These are phyloP conservation scores for Yarrowia sp. DNA, from an alignment of 805 yeast genomes.

Conservation along the genomic window DNA sequence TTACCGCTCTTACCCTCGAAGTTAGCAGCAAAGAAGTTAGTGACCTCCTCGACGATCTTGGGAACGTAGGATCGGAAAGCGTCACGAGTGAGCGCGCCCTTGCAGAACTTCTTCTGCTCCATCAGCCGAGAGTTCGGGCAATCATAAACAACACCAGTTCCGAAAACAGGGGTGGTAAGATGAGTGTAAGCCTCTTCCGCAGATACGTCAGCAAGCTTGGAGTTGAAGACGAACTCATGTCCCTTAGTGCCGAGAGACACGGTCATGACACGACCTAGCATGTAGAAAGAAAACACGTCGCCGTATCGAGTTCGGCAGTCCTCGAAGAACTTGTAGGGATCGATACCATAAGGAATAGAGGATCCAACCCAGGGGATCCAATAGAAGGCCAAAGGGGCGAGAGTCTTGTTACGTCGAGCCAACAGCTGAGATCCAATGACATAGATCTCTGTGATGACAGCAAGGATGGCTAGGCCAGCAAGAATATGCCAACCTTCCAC, in stretches of 20 bases:
- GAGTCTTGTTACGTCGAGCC: slow-evolving; percentile 43
- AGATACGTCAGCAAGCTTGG: slow-evolving; percentile 81
- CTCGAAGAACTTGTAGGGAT: slow-evolving; percentile 87
- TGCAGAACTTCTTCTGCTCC: slow-evolving; percentile 98
- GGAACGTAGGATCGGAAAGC: slow-evolving; percentile 87
- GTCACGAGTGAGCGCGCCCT: slow-evolving; percentile 80
- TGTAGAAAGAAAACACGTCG: slow-evolving; percentile 84
- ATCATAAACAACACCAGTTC: slow-evolving; percentile 95
- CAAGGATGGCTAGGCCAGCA: slow-evolving; percentile 7
- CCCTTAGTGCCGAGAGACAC: slow-evolving; percentile 97
- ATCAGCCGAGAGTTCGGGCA: slow-evolving; percentile 89
- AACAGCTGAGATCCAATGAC: slow-evolving; percentile 9
- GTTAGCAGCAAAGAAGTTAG: slow-evolving; percentile 45
- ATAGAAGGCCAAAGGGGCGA: slow-evolving; percentile 87
- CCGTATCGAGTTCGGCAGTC: slow-evolving; percentile 79
- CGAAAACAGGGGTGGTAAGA: slow-evolving; percentile 98
- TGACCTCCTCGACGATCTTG: slow-evolving; percentile 72
- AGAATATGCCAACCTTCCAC: slow-evolving; percentile 23
- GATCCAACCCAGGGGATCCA: slow-evolving; percentile 96
- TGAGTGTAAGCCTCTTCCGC: slow-evolving; percentile 97
- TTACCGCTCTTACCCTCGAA: slow-evolving; percentile 36
- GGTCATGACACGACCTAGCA: slow-evolving; percentile 90
- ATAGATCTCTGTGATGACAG: slow-evolving; percentile 13
- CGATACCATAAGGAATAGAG: slow-evolving; percentile 84
- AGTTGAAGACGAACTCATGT: slow-evolving; percentile 91